phyloP scores from a whole-genome alignment of 73 alveolate genomes.

The Paramecium bursaria region DNA sequence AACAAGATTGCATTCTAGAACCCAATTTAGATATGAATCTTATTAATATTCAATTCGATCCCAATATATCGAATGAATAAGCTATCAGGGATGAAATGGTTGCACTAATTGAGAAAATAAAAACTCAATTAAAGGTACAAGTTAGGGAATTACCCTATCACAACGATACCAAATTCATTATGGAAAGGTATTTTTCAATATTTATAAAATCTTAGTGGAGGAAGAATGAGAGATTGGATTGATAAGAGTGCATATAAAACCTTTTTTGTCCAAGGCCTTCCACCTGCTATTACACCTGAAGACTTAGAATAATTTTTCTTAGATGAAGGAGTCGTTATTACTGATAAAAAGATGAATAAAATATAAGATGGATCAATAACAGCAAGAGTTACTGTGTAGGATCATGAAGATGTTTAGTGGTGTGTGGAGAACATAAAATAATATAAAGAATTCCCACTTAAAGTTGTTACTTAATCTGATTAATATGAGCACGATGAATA shows the following conservation, averaged over 20 bases:
- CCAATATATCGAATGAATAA: background rate
- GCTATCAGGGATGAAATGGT: conserved; percentile 2
- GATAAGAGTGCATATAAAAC: conserved; percentile 57
- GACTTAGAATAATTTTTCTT: background rate
- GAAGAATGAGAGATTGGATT: conserved; percentile 48
- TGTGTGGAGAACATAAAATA: conserved; percentile 44
- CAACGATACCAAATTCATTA: conserved; percentile 38
- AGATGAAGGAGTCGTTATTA: background rate
- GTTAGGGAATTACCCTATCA: conserved; percentile 44
- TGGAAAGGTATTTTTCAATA: conserved; percentile 44
- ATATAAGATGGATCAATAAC: conserved; percentile 8
- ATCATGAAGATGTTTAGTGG: conserved; percentile 34
- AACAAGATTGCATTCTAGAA: conserved; percentile 36
- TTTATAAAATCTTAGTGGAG: conserved; percentile 29
- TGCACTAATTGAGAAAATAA: background rate
- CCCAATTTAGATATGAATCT: conserved; percentile 49
- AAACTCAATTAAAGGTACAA: background rate
- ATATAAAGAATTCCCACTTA: background rate
- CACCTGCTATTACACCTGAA: conserved; percentile 8
- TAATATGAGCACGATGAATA: conserved; percentile 35
- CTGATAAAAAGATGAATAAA: conserved; percentile 10
- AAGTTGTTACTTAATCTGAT: conserved; percentile 12
- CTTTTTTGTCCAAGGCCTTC: conserved; percentile 35
- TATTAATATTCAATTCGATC: conserved; percentile 12
- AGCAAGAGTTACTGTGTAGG: conserved; percentile 6